Base-by-base conservation (phyloP, 352 stramenopile species). In the Pythium scleroteichum region DNA sequence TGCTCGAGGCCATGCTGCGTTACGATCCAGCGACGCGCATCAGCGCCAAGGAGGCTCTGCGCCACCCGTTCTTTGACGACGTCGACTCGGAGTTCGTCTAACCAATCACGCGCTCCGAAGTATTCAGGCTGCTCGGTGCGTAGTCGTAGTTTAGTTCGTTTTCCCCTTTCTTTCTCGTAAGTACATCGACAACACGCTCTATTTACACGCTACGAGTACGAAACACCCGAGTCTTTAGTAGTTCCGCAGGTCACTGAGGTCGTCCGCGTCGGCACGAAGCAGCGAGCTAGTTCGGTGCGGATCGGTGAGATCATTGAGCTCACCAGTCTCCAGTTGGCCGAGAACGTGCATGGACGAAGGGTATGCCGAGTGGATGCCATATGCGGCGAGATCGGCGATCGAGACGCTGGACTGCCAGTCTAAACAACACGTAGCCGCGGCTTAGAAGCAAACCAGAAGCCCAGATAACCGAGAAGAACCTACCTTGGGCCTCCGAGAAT, bases 11-110 rank as follows among this genome's bases (percentile, higher is more conserved):
- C 33, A 90, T 94, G 81, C 71, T 94, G 41, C 73, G 71, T 9
- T 94, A 94, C 56, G 76, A 94, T 38, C 85, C 85, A 16, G 69
- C 73, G 12, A 62, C 62, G 38, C 75, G 85, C 62, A 92, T 94
- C 60, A 90, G 81, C 47, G 85, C 85, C 14, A 92, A 94, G 66
- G 83, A 92, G 58, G 85, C 85, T 1, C 59, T 94, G 41, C 85
- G 85, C 16, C 85, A 94, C 64, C 81, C 85, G n/a, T 94, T 80
- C 66, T 94, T 94, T 63, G 82, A 91, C 52, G 82, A 92, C 41
- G 69, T 92, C 7, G 83, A 90, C 69, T 76, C 83, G 8, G 62
- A 89, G 51, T 89, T 73, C 73, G 68, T 90, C 54, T 92, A 87
- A 55, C 23, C 7, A 13, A 1, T 27, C n/a, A 20, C 40, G 1